Conservation (phyloP, 1,284 basidiomycete genomes). For the Microbotryum silenes-acaulis region DNA sequence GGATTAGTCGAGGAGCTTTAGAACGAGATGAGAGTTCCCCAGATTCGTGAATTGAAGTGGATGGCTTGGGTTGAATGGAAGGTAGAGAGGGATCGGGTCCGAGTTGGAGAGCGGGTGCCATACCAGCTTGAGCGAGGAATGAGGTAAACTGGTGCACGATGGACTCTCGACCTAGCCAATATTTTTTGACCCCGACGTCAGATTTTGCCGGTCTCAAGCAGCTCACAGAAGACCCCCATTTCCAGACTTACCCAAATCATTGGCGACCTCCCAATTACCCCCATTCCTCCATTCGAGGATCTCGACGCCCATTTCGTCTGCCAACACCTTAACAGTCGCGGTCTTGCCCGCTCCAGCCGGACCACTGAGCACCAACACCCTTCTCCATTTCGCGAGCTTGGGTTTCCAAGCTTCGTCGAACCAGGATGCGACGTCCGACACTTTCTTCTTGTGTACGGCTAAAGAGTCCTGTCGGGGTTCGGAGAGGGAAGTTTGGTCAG, state of each 20-base stretch:
- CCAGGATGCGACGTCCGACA: conserved; percentile 79
- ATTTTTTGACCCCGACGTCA: not conserved
- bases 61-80: conserved; percentile 7
- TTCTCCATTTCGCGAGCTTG: conserved; percentile 50
- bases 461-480: conserved; percentile 50
- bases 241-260: conserved; percentile 6
- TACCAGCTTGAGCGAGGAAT: conserved; percentile 66
- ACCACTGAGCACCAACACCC: conserved; percentile 72
- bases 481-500: not conserved
- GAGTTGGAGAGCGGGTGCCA: conserved; percentile 54
- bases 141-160: conserved; percentile 63
- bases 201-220: not conserved
- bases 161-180: conserved; percentile 47
- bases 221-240: too few relatives aligned
- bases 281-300: conserved; percentile 78
- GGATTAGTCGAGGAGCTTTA: conserved; percentile 48
- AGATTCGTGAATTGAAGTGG: not conserved
- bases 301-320: conserved; percentile 66
- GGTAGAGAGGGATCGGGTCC: conserved; percentile 14
- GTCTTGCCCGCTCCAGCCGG: conserved; percentile 89
- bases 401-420: conserved; percentile 64
- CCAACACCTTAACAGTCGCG: conserved; percentile 66
- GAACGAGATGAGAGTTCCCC: conserved; percentile 25
- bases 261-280: conserved; percentile 1
- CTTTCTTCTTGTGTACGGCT: conserved; percentile 79